Base-by-base conservation (phyloP, 306 rosid species). In the Cucumis melo region DNA sequence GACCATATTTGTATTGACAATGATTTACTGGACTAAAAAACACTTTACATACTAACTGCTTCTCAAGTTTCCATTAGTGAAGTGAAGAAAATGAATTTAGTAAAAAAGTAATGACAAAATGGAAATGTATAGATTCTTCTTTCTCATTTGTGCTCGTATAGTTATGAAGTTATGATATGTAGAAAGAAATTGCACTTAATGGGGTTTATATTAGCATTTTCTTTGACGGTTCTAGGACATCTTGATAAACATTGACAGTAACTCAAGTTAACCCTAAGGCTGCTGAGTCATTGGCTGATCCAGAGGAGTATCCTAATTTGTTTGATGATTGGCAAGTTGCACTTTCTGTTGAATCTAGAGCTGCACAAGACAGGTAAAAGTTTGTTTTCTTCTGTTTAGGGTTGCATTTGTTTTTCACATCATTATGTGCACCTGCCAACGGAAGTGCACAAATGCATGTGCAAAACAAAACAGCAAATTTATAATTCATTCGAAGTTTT, bases 241-340 rank as follows among this genome's bases (percentile, higher is more conserved):
- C 48, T 74, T 53, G 24, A 71, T 55, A 36, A 34, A 70, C 64
- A 82, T 83, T 77, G 63, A 48, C 58, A 38, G 36, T 63, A 79
- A 79, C 62, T 58, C 81, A 95, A 98, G 96, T 92, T 83, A 95
- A 87, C 87, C 85, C 97, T 10, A 95, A 92, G 84, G 99, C 99
- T 65, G 99, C 99, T 0, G 98, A 92, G 77, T 89, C 98, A 76
- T 86, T 95, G 86, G 99, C 98, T 86, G 96, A 92, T 87, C 99
- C 99, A 14, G 97, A 89, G 84, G 96, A 95, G 87, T 95, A 95
- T 86, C 89, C 99, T 58, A 95, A 95, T 83, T 78, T 95, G 83
- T 95, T 95, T 23, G 96, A 92, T 42, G 97, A 92, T 78, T 95
- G 97, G 97, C 99, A 95, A 89, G 87, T 95, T 85, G 96, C 99